These are phyloP conservation scores for Coemansia reversa DNA, from an alignment of 192 early-diverging fungal genomes.

Conservation along the genomic window DNA sequence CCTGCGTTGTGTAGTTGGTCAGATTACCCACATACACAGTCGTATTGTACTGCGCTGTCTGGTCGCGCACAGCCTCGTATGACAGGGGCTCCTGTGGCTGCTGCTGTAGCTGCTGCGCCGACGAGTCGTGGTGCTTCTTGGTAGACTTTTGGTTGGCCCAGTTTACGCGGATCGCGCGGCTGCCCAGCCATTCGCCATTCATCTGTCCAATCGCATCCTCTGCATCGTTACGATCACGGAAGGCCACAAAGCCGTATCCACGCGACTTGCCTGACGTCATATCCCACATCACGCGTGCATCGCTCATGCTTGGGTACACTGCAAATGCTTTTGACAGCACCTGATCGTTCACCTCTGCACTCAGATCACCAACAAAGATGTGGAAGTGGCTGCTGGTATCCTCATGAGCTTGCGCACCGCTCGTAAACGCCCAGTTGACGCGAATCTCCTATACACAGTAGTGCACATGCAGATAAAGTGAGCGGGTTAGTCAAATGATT, in stretches of 20 bases:
- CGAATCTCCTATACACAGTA: conserved; percentile 40
- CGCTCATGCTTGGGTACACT: conserved; percentile 55
- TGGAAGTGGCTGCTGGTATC: conserved; percentile 77
- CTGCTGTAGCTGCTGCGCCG: conserved; percentile 16
- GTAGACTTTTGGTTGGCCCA: conserved; percentile 88
- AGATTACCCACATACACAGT: conserved; percentile 91
- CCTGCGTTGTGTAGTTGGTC: conserved; percentile 70
- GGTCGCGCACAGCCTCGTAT: conserved; percentile 70
- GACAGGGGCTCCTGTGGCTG: conserved; percentile 46
- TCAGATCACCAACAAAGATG: conserved; percentile 92
- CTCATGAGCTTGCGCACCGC: conserved; percentile 55
- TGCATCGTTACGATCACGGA: conserved; percentile 82
- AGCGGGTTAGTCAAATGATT: conserved; percentile 2
- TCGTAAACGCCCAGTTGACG: conserved; percentile 56
- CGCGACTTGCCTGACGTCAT: conserved; percentile 81
- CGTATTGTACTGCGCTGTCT: conserved; percentile 80
- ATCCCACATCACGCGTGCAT: conserved; percentile 96
- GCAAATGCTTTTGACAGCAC: conserved; percentile 73
- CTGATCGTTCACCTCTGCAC: conserved; percentile 86
- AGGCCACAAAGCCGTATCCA: conserved; percentile 91
- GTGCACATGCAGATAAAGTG: background rate
- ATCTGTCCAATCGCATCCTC: conserved; percentile 81
- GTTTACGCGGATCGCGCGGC: conserved; percentile 84
- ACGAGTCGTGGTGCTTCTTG: conserved; percentile 10
- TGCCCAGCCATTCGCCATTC: conserved; percentile 89